A percentile compares a stretch with the other conserved stretches of the same genome.
Conservation (phyloP, 1,284 basidiomycete genomes). For the Ceratobasidium papillatum region DNA sequence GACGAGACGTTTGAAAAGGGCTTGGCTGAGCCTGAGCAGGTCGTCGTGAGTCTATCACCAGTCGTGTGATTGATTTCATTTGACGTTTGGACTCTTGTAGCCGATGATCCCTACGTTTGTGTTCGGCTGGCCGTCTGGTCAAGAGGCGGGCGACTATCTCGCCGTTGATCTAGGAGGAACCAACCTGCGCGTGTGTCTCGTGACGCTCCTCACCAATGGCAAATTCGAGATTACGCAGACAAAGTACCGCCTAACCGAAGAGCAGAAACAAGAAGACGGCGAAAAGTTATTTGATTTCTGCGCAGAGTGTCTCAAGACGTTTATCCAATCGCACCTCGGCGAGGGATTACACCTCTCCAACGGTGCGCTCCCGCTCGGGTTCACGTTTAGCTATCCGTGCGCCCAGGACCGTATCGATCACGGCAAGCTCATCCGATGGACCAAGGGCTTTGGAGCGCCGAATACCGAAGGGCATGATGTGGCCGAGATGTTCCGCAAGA, state of each 20-base stretch:
- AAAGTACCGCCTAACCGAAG: conserved; percentile 96
- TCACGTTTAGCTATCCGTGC: conserved; percentile 68
- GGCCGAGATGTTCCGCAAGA: conserved; percentile 88
- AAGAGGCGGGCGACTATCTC: conserved; percentile 90
- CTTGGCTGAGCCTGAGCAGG: conserved; percentile 81
- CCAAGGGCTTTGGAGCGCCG: conserved; percentile 94
- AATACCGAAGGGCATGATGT: conserved; percentile 95
- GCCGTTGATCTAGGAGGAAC: conserved; percentile 96
- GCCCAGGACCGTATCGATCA: conserved; percentile 95
- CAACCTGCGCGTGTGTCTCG: conserved; percentile 97
- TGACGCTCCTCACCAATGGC: conserved; percentile 88
- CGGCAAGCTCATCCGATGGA: conserved; percentile 96
- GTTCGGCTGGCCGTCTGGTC: conserved; percentile 94
- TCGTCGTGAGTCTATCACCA: conserved; percentile 75
- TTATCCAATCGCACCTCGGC: conserved; percentile 81
- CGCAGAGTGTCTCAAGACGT: conserved; percentile 90
- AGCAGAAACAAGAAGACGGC: conserved; percentile 98
- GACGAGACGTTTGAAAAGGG: conserved; percentile 91
- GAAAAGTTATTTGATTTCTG: conserved; percentile 97
- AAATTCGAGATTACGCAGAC: conserved; percentile 98
- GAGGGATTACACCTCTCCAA: conserved; percentile 63
- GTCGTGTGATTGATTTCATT: conserved; percentile 20
- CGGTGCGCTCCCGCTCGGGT: conserved; percentile 86
- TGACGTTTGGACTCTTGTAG: too few species aligned
- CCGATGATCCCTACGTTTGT: conserved; percentile 97